A percentile compares a stretch with the other conserved stretches of the same genome.
Conservation (phyloP, 306 rosid genomes). For the Astragalus glycyphyllos region DNA sequence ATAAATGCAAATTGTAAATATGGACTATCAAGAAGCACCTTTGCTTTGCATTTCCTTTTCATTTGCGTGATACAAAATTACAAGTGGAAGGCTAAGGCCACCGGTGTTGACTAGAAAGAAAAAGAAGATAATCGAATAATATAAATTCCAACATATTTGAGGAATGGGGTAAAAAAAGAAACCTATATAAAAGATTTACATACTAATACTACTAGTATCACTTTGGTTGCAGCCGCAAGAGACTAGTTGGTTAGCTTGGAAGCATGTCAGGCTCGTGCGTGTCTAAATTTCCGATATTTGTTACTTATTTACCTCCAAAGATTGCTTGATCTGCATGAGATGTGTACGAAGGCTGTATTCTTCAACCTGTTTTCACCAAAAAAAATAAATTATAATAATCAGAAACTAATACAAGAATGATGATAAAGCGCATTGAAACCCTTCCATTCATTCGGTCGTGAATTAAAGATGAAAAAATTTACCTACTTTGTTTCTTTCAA, state of each 20-base stretch:
- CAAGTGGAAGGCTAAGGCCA: constrained; percentile 59
- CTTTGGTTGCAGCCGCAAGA: constrained; percentile 51
- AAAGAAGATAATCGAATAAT: constrained; percentile 35
- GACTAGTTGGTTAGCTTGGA: constrained; percentile 47
- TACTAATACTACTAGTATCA: constrained; percentile 33
- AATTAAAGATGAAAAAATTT: background rate
- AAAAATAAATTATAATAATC: constrained; percentile 11
- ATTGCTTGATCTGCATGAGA: constrained; percentile 72
- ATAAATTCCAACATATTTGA: constrained; percentile 44
- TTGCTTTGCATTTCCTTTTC: constrained; percentile 57
- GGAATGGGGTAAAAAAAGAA: background rate
- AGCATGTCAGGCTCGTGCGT: constrained; percentile 53
- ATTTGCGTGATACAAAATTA: constrained; percentile 57
- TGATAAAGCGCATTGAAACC: constrained; percentile 6
- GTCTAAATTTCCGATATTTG: constrained; percentile 51
- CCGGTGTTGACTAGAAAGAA: constrained; percentile 43
- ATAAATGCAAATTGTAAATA: constrained; percentile 26
- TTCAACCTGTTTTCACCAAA: constrained; percentile 66
- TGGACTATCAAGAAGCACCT: constrained; percentile 45
- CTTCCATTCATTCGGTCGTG: background rate
- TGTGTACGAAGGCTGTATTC: constrained; percentile 89
- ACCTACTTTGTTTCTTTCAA: background rate
- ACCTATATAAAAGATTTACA: constrained; percentile 57
- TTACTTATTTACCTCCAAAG: constrained; percentile 49
- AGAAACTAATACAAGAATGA: constrained; percentile 30